phyloP scores from a whole-genome alignment of 2,329 filamentous ascomycete species.

The Xylaria sp. region DNA sequence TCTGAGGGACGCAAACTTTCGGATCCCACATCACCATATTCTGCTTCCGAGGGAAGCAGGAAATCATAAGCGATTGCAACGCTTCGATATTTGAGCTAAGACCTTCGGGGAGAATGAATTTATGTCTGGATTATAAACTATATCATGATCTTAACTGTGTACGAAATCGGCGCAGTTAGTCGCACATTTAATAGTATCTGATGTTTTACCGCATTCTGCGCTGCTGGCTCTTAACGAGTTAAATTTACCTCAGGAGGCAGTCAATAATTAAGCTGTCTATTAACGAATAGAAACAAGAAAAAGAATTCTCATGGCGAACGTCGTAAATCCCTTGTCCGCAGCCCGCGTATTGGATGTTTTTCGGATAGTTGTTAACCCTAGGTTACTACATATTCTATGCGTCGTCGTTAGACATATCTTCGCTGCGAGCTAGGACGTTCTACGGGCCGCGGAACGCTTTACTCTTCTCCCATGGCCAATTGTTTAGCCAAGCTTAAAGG shows the following conservation, averaged over 20 bases:
- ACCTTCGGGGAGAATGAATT: neutral
- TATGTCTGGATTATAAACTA: neutral
- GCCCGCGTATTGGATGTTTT: neutral
- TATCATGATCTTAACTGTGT: neutral
- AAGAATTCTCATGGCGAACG: neutral
- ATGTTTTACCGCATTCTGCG: neutral
- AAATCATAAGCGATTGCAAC: neutral
- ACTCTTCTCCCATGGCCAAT: neutral
- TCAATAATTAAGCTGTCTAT: neutral
- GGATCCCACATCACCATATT: conserved; percentile 15
- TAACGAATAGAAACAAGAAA: neutral
- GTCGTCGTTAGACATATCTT: neutral
- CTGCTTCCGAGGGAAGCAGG: conserved; percentile 4
- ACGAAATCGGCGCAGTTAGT: neutral
- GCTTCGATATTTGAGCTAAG: too few relatives aligned
- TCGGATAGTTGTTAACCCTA: neutral
- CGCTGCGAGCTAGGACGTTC: too few relatives aligned
- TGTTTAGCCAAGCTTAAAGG: neutral
- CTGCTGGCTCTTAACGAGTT: neutral
- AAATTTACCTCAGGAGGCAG: neutral
- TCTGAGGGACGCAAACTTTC: conserved; percentile 1
- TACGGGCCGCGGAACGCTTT: neutral
- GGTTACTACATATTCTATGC: neutral
- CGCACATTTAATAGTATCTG: neutral
- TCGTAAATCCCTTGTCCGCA: neutral